Percentiles rank a stretch among this genome's conserved stretches.
phyloP scores from a whole-genome alignment of 169 alveolate species.

The Plasmodium reichenowi region DNA sequence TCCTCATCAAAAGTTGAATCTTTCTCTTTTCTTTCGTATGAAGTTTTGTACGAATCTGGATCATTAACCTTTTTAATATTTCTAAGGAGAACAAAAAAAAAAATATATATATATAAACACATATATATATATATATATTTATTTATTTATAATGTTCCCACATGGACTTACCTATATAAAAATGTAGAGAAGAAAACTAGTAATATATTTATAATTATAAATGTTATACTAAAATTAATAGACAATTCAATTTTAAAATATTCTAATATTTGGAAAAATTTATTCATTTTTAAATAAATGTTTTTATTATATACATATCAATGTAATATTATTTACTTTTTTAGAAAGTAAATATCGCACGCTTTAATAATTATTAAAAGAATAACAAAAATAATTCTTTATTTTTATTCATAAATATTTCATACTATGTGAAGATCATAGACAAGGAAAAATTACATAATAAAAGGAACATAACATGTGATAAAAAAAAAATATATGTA shows the following conservation, averaged over 20 bases:
- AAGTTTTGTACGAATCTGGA: neutral
- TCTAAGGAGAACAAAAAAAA: neutral
- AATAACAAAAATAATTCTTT: no score
- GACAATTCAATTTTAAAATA: constrained; percentile 6
- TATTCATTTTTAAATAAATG: constrained; percentile 1
- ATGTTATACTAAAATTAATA: constrained; percentile 1
- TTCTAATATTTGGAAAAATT: neutral
- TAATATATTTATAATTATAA: constrained; percentile 1
- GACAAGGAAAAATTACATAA: no score
- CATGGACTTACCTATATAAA: neutral
- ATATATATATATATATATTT: neutral
- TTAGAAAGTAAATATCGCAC: no score
- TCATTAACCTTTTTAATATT: neutral
- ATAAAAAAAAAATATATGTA: no score
- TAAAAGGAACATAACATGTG: no score
- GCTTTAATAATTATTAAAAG: neutral
- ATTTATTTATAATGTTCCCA: neutral
- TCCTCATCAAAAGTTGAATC: neutral
- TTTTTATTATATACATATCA: constrained; percentile 1
- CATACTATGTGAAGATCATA: no score
- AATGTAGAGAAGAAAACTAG: constrained; percentile 2
- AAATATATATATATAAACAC: neutral
- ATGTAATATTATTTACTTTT: neutral
- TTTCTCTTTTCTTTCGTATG: neutral
- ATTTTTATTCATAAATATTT: no score